These are phyloP conservation scores for Saitozyma podzolica DNA, from an alignment of 768 basidiomycete species.

Conservation along the genomic window DNA sequence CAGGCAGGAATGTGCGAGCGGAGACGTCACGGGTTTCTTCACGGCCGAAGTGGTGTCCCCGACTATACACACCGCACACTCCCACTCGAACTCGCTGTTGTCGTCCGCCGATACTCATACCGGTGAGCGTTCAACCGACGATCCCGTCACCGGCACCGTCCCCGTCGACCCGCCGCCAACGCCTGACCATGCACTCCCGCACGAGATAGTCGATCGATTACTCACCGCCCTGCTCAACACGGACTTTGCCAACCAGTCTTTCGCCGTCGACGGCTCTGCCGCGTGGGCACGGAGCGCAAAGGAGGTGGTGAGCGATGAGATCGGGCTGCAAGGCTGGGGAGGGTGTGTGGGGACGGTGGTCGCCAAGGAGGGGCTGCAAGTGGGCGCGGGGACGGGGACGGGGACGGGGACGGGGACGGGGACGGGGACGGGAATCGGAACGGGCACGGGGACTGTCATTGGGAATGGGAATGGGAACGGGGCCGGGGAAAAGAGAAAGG, in stretches of 20 bases:
- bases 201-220: constrained; percentile 69
- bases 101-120: too few relatives aligned
- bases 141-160: background rate
- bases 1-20: constrained; percentile 88
- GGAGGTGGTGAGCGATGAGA: constrained; percentile 31
- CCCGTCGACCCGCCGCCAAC: constrained; percentile 11
- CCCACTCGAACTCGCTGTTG: too few relatives aligned
- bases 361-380: constrained; percentile 15
- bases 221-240: constrained; percentile 69
- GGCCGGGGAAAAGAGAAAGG: constrained; percentile 20
- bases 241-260: constrained; percentile 71
- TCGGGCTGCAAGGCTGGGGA: constrained; percentile 34
- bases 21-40: constrained; percentile 92
- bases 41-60: constrained; percentile 56
- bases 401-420: too few relatives aligned
- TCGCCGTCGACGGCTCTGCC: constrained; percentile 68
- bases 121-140: too few relatives aligned
- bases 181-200: constrained; percentile 57
- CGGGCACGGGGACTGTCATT: background rate
- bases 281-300: constrained; percentile 60
- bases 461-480: background rate
- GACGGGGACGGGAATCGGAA: background rate
- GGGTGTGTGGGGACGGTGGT: constrained; percentile 16
- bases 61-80: background rate
- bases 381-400: background rate